phyloP scores from a whole-genome alignment of 345 rosid genomes.

The Arabidopsis arenosa region DNA sequence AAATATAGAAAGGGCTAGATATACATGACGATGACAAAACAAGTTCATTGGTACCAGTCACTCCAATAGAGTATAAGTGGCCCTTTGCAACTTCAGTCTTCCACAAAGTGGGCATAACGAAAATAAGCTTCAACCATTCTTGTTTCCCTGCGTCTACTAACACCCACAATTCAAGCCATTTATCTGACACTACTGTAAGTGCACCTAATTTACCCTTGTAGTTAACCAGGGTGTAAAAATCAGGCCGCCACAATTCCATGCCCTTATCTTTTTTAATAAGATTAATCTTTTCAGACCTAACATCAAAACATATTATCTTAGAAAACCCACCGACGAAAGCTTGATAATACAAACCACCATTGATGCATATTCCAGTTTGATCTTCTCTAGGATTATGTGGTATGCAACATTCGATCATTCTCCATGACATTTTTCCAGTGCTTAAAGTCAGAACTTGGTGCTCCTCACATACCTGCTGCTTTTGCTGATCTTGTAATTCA shows the following conservation, averaged over 20 bases:
- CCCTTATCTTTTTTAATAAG: background rate
- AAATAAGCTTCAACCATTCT: background rate
- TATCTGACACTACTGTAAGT: background rate
- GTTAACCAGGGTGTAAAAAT: background rate
- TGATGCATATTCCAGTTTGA: background rate
- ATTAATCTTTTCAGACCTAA: background rate
- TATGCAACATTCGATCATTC: background rate
- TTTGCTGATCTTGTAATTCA: too few species aligned
- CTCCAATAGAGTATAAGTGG: background rate
- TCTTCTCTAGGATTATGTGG: background rate
- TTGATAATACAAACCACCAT: background rate
- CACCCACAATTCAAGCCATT: background rate
- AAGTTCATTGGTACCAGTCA: background rate
- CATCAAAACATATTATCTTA: background rate
- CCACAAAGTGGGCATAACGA: background rate
- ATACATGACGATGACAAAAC: background rate
- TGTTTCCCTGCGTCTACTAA: background rate
- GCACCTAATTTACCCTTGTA: background rate
- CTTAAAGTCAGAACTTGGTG: background rate
- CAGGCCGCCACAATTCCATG: too few species aligned
- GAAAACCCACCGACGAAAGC: background rate
- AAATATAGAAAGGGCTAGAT: background rate
- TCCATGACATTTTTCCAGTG: background rate
- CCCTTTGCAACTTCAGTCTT: background rate
- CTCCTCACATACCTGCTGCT: background rate